Evolutionary conservation across 2,329 filamentous ascomycete species (phyloP), one percentile per base, ranked within the genome.

Genomic region (Zymoseptoria pseudotritici): DNA sequence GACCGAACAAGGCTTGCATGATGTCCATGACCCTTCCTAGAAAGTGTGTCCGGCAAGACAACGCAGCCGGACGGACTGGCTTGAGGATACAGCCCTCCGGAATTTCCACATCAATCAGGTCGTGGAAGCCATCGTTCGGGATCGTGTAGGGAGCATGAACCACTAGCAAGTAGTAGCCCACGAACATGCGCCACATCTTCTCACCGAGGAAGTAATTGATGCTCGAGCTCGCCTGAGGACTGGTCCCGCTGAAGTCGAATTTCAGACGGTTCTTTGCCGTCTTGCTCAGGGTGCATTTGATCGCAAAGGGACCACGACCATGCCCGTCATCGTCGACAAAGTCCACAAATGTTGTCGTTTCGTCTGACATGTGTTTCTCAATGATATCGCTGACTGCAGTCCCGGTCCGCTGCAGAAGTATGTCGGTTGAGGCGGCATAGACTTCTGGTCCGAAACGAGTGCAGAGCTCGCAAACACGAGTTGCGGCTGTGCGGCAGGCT

Each of bases 311-410:
- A 1, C 66, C 66, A 20, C 59, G 60, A 6, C 66, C 65, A 54
- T 69, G 66, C 6, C 66, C 66, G 56, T 69, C 66, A 51, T 69
- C 66, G 51, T 67, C 66, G 7, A 69, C 66, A 54, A 69, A 67
- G 52, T 67, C 66, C 26, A 66, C 63, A 22, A 69, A 69, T 0
- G 64, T 65, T 2, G 64, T 65, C 10, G 60, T 56, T 53, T 67
- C 66, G 50, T 67, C 66, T 9, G 64, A 65, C 65, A 69, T 66
- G 29, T 69, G 65, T 53, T 67, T 61, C 24, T 67, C 65, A 36
- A 69, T 66, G 52, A 69, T 63, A 58, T 66, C 61, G 53, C 61
- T 61, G n/a, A 69, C 60, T 2, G 66, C 66, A 29, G 64, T 63
- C 24, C 65, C 56, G 3, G 66, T 67, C 6, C 66, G 60, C 46